These are phyloP conservation scores for Diaporthe sp. DNA, from an alignment of 2,329 filamentous ascomycete genomes.

Conservation along the genomic window DNA sequence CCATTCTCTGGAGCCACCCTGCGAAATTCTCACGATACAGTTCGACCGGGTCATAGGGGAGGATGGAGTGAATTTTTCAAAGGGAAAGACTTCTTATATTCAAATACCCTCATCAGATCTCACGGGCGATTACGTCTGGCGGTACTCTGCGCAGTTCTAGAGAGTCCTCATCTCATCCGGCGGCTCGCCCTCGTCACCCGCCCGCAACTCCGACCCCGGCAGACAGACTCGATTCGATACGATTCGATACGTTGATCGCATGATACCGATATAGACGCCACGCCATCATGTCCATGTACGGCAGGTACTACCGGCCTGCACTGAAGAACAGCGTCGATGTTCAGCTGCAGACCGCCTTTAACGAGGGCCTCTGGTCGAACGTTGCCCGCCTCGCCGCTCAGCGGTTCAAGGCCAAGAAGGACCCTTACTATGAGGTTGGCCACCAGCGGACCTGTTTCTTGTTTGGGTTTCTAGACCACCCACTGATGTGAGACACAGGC, in stretches of 20 bases:
- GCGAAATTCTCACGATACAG: background rate
- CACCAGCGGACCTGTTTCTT: background rate
- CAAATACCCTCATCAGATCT: background rate
- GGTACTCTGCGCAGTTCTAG: too few relatives aligned
- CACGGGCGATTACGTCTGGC: background rate
- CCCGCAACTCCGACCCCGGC: background rate
- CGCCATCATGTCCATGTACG: constrained; percentile 40
- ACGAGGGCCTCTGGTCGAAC: constrained; percentile 66
- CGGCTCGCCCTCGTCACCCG: background rate
- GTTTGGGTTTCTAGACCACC: accelerated
- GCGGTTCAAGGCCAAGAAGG: constrained; percentile 62
- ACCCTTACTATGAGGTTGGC: constrained; percentile 69
- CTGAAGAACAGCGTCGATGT: constrained; percentile 66
- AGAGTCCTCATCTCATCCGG: background rate
- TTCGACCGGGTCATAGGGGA: constrained; percentile 12
- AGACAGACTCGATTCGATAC: background rate
- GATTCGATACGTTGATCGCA: background rate
- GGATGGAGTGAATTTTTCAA: constrained; percentile 8
- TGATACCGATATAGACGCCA: background rate
- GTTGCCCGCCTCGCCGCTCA: constrained; percentile 67
- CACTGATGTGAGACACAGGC: constrained; percentile 49
- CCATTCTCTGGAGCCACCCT: background rate
- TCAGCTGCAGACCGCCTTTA: constrained; percentile 68
- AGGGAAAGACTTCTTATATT: background rate
- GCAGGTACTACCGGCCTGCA: constrained; percentile 50